Percentiles rank a stretch among this genome's conserved stretches.
Evolutionary conservation across 2,329 filamentous ascomycete species (phyloP).

Genomic region (Fusarium sp.): DNA sequence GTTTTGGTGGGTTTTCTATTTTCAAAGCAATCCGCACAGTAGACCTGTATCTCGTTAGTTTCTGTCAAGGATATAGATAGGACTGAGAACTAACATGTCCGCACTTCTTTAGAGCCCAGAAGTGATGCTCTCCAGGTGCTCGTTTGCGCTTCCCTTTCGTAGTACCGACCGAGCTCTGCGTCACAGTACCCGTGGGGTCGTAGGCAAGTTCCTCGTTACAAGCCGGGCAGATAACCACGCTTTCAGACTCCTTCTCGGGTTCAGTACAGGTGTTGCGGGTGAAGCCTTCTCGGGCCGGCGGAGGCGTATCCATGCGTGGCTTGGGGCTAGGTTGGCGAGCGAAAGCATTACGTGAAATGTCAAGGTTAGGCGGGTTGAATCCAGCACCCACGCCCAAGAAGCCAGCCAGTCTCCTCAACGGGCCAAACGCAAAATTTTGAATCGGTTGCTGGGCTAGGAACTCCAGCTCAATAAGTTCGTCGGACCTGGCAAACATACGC

Average conservation of each 20-base stretch:
- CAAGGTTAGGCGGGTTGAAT: slow-evolving; percentile 39
- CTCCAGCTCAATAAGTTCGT: slow-evolving; percentile 47
- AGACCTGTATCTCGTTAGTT: slow-evolving; percentile 60
- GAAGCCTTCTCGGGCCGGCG: slow-evolving; percentile 78
- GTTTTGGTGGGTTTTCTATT: slow-evolving; percentile 59
- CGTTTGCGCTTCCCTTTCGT: slow-evolving; percentile 56
- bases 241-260: slow-evolving; percentile 65
- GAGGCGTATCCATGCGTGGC: slow-evolving; percentile 69
- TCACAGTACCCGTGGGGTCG: slow-evolving; percentile 62
- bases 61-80: neutral
- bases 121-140: slow-evolving; percentile 77
- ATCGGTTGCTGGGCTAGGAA: slow-evolving; percentile 40
- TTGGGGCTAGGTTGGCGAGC: slow-evolving; percentile 53
- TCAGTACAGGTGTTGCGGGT: slow-evolving; percentile 71
- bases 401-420: slow-evolving; percentile 44
- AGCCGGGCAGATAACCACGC: slow-evolving; percentile 83
- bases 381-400: slow-evolving; percentile 39
- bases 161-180: slow-evolving; percentile 30
- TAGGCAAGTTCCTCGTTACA: slow-evolving; percentile 87
- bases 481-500: slow-evolving; percentile 24
- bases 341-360: slow-evolving; percentile 48
- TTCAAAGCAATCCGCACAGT: slow-evolving; percentile 71
- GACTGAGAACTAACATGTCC: slow-evolving; percentile 77
- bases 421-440: slow-evolving; percentile 38
- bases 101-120: slow-evolving; percentile 91